These are phyloP conservation scores for Sphagnurus paluster DNA, from an alignment of 1,284 basidiomycete genomes.

Conservation along the genomic window DNA sequence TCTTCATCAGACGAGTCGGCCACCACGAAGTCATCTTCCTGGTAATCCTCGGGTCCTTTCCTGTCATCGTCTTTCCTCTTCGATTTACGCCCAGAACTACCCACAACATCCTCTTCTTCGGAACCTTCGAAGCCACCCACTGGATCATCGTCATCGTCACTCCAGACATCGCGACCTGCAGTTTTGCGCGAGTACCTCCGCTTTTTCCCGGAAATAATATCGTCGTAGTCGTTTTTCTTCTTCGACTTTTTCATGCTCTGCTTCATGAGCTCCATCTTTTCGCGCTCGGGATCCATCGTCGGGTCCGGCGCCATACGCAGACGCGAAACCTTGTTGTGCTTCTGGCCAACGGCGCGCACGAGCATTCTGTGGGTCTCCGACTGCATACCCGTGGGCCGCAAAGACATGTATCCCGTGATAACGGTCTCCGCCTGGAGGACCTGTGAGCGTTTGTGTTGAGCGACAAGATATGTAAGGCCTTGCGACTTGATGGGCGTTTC, in stretches of 20 bases:
- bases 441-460: conserved; percentile 84
- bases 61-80: conserved; percentile 43
- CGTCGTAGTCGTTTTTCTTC: conserved; percentile 49
- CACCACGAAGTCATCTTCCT: conserved; percentile 82
- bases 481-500: conserved; percentile 50
- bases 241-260: conserved; percentile 63
- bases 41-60: conserved; percentile 59
- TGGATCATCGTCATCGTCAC: conserved; percentile 60
- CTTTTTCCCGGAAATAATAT: conserved; percentile 46
- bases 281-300: conserved; percentile 69
- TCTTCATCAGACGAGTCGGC: conserved; percentile 75
- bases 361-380: conserved; percentile 88
- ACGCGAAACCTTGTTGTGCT: conserved; percentile 78
- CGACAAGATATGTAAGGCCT: conserved; percentile 85
- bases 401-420: conserved; percentile 79
- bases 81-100: conserved; percentile 40
- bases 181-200: conserved; percentile 50
- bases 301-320: conserved; percentile 76
- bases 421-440: conserved; percentile 84
- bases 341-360: conserved; percentile 83
- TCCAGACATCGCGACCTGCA: conserved; percentile 50
- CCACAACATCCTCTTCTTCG: conserved; percentile 45
- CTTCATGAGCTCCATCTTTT: conserved; percentile 69
- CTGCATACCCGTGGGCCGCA: conserved; percentile 88
- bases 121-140: conserved; percentile 44